These are phyloP conservation scores for Globisporangium echinulatum DNA, from an alignment of 352 stramenopile genomes.

Conservation along the genomic window DNA sequence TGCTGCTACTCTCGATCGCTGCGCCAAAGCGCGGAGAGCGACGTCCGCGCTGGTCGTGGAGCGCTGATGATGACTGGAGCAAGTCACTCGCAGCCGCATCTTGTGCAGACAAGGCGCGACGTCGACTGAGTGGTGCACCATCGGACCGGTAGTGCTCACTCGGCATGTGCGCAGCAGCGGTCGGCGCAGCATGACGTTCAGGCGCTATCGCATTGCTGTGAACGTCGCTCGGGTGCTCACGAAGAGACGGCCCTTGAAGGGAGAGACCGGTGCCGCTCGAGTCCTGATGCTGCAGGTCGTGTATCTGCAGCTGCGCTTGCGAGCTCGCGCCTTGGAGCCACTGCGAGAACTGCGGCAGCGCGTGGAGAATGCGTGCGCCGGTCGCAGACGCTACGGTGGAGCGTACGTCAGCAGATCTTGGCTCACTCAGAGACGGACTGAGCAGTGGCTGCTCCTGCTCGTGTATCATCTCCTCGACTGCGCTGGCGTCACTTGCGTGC, in stretches of 20 bases:
- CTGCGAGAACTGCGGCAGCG: slow-evolving; percentile 20
- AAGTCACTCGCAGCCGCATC: no score
- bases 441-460: slow-evolving; percentile 1
- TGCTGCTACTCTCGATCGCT: neutral
- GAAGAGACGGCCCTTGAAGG: neutral
- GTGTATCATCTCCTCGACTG: neutral
- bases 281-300: slow-evolving; percentile 3
- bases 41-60: no score
- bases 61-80: no score
- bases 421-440: neutral
- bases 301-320: slow-evolving; percentile 4
- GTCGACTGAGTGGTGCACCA: no score
- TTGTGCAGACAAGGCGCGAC: no score
- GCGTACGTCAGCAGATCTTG: neutral
- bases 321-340: slow-evolving; percentile 19
- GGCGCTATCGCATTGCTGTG: neutral
- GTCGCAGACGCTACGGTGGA: neutral
- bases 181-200: no score
- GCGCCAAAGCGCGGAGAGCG: no score
- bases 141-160: no score
- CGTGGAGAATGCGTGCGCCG: neutral
- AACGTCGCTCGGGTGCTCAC: neutral
- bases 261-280: neutral
- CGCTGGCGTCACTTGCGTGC: no score
- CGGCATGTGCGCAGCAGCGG: no score